These are phyloP conservation scores for Dendrothele bispora DNA, from an alignment of 768 basidiomycete species.

Conservation along the genomic window DNA sequence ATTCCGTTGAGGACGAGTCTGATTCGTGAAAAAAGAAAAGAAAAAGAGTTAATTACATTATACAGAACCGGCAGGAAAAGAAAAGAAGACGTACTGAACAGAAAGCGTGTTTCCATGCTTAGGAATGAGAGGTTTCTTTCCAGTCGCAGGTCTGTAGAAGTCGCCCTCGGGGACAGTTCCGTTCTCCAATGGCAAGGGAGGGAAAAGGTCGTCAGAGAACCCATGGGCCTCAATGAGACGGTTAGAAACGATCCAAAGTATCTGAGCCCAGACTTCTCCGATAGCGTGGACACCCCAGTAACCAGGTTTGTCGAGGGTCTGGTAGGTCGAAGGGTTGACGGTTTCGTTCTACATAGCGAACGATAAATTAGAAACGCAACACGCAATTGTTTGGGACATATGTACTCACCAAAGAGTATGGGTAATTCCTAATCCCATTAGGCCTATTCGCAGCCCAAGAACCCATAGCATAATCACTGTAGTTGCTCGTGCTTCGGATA, in stretches of 20 bases:
- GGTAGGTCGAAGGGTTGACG: constrained; percentile 90
- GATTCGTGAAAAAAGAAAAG: no score
- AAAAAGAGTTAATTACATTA: not conserved
- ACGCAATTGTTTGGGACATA: not conserved
- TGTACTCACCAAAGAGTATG: constrained; percentile 70
- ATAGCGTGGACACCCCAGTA: constrained; percentile 94
- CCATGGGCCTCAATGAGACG: constrained; percentile 80
- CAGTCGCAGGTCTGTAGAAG: constrained; percentile 64
- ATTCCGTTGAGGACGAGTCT: constrained; percentile 86
- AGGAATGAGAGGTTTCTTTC: constrained; percentile 67
- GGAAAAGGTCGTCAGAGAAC: constrained; percentile 77
- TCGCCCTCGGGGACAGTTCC: constrained; percentile 67
- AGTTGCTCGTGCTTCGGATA: constrained; percentile 69
- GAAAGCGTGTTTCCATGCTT: constrained; percentile 89
- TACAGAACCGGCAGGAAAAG: constrained; percentile 1
- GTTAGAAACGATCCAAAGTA: constrained; percentile 80
- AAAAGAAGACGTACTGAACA: constrained; percentile 53
- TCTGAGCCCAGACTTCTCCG: constrained; percentile 95
- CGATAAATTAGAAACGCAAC: not conserved
- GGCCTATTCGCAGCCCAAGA: constrained; percentile 87
- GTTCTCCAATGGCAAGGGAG: constrained; percentile 64
- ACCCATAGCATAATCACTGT: constrained; percentile 89
- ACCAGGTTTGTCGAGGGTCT: constrained; percentile 90
- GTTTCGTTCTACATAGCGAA: constrained; percentile 44
- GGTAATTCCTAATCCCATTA: constrained; percentile 83